Evolutionary conservation across 805 yeast species (phyloP).

Genomic region (Monosporozyma yasuniensis): DNA sequence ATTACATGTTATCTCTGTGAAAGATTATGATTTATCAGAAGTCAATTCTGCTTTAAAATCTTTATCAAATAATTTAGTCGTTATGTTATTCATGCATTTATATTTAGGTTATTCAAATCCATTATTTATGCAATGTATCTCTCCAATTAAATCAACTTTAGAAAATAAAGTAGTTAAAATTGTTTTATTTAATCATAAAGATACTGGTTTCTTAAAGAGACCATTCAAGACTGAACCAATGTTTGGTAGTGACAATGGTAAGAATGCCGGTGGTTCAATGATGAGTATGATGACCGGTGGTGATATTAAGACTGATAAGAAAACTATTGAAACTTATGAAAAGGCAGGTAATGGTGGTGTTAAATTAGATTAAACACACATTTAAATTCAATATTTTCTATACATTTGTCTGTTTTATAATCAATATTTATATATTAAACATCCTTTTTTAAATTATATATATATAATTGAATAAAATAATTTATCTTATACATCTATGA

Average conservation of each 20-base stretch:
- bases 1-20: conserved; percentile 83
- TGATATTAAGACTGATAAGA: conserved; percentile 74
- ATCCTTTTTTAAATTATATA: too few species aligned
- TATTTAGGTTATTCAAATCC: conserved; percentile 98
- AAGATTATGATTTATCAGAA: conserved; percentile 89
- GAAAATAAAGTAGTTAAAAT: conserved; percentile 88
- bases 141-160: conserved; percentile 81
- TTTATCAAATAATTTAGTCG: conserved; percentile 79
- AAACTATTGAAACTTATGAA: conserved; percentile 77
- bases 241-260: conserved; percentile 41
- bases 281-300: conserved; percentile 17
- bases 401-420: background rate
- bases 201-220: conserved; percentile 86
- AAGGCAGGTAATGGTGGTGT: conserved; percentile 78
- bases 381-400: background rate
- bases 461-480: background rate
- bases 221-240: conserved; percentile 87
- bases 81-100: conserved; percentile 97
- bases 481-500: too few species aligned
- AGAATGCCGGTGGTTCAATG: background rate
- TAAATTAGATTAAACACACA: conserved; percentile 56
- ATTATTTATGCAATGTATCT: conserved; percentile 84
- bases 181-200: conserved; percentile 67
- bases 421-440: background rate
- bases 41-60: conserved; percentile 72